A percentile compares a stretch with the other conserved stretches of the same genome.
Conservation (phyloP, 2,329 filamentous ascomycete species). For the Arthrobotrys sphaeroides region DNA sequence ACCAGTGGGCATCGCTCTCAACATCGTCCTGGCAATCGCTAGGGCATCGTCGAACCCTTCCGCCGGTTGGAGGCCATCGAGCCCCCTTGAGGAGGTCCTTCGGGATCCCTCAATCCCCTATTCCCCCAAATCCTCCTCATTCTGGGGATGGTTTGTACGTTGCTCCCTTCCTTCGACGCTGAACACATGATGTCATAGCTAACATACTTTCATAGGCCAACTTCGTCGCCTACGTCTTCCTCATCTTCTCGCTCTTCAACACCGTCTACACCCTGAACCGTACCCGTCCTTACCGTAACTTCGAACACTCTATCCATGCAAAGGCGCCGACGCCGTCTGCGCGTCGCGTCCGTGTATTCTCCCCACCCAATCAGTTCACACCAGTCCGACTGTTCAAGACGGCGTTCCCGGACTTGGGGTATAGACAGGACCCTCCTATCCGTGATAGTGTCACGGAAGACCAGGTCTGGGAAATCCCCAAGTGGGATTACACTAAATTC, state of each 20-base stretch:
- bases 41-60: constrained; percentile 75
- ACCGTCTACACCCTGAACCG: constrained; percentile 82
- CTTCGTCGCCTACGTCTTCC: constrained; percentile 76
- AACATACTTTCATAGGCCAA: constrained; percentile 66
- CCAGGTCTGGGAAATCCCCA: constrained; percentile 92
- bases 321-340: constrained; percentile 83
- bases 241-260: constrained; percentile 75
- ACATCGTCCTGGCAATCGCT: constrained; percentile 81
- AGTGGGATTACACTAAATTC: constrained; percentile 92
- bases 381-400: constrained; percentile 78
- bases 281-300: constrained; percentile 87
- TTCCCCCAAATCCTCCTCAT: not conserved
- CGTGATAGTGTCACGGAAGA: constrained; percentile 76
- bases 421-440: constrained; percentile 59
- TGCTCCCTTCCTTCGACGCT: constrained; percentile 53
- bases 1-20: constrained; percentile 78
- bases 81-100: constrained; percentile 80
- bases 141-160: constrained; percentile 25
- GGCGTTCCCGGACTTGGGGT: constrained; percentile 68
- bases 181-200: constrained; percentile 12
- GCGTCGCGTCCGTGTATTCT: constrained; percentile 86
- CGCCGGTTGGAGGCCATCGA: constrained; percentile 62
- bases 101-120: constrained; percentile 23
- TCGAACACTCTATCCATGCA: constrained; percentile 77
- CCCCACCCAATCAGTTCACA: constrained; percentile 78